Percentiles rank a stretch among this genome's conserved stretches.
Conservation (phyloP, 305 asterid genomes). For the Ilex paraguariensis region DNA sequence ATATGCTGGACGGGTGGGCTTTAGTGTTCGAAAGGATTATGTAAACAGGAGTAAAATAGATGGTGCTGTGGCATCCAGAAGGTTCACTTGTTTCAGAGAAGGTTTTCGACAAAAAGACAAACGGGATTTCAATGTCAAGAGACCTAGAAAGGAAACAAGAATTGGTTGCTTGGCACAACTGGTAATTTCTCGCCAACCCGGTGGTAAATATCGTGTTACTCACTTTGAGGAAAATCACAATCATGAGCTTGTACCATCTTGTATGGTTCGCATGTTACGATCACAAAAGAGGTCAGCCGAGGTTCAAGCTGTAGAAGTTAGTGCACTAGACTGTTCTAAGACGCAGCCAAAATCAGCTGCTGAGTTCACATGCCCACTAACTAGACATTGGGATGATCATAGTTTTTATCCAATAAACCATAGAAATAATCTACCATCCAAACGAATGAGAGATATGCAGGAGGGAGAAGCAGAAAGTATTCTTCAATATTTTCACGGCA, state of each 20-base stretch:
- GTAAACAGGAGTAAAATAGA: constrained; percentile 60
- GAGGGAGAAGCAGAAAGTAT: constrained; percentile 42
- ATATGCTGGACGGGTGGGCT: constrained; percentile 51
- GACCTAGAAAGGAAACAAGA: constrained; percentile 63
- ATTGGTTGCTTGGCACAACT: constrained; percentile 65
- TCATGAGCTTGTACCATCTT: constrained; percentile 54
- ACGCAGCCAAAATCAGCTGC: constrained; percentile 31
- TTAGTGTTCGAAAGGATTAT: constrained; percentile 61
- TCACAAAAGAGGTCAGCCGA: constrained; percentile 45
- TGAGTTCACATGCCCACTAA: constrained; percentile 31
- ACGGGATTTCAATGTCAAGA: constrained; percentile 48
- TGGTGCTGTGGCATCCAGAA: constrained; percentile 64
- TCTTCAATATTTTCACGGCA: constrained; percentile 34
- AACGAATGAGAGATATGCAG: constrained; percentile 25
- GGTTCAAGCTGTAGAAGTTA: constrained; percentile 26
- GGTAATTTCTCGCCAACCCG: constrained; percentile 54
- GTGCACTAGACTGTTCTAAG: constrained; percentile 26
- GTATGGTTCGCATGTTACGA: constrained; percentile 41
- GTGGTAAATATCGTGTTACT: constrained; percentile 54
- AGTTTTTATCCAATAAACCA: constrained; percentile 33
- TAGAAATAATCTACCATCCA: constrained; percentile 41
- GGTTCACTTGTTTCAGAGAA: constrained; percentile 62
- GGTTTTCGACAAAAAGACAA: constrained; percentile 56
- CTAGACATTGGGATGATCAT: constrained; percentile 21
- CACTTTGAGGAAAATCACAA: constrained; percentile 55